A percentile compares a stretch with the other conserved stretches of the same genome.
These are phyloP conservation scores for Sambucus nigra DNA, from an alignment of 129 eudicot species.

Conservation along the genomic window DNA sequence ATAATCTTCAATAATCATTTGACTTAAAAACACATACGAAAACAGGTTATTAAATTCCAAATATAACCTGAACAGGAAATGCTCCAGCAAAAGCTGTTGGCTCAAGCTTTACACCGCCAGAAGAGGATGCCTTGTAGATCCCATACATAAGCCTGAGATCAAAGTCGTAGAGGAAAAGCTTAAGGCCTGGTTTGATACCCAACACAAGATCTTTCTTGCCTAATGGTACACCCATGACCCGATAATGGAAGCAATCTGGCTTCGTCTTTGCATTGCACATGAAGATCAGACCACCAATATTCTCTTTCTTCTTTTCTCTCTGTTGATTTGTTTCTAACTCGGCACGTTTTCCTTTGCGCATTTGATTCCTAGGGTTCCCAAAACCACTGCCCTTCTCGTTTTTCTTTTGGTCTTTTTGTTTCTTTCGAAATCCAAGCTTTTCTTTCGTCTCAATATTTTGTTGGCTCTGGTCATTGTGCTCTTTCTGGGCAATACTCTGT, in stretches of 20 bases:
- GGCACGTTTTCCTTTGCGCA: slow-evolving; percentile 10
- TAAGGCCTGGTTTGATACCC: slow-evolving; percentile 61
- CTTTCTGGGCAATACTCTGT: slow-evolving; percentile 3
- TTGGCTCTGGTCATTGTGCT: slow-evolving; percentile 9
- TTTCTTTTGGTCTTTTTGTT: slow-evolving; percentile 13
- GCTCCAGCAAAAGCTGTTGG: slow-evolving; percentile 73
- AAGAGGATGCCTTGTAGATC: slow-evolving; percentile 51
- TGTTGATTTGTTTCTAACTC: slow-evolving; percentile 2
- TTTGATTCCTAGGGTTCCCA: slow-evolving; percentile 12
- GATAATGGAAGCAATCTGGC: slow-evolving; percentile 66
- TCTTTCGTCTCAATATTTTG: slow-evolving; percentile 12
- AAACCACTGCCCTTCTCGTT: slow-evolving; percentile 12
- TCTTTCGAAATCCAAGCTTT: slow-evolving; percentile 17
- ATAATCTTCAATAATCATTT: too few species aligned
- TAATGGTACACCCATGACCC: slow-evolving; percentile 58
- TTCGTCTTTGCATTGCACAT: slow-evolving; percentile 86
- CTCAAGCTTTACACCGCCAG: slow-evolving; percentile 79
- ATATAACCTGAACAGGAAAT: slow-evolving; percentile 73
- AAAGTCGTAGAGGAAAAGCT: slow-evolving; percentile 68
- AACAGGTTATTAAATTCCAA: neutral
- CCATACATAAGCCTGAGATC: slow-evolving; percentile 79
- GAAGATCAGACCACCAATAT: slow-evolving; percentile 71
- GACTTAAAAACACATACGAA: too few species aligned
- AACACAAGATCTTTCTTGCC: slow-evolving; percentile 56
- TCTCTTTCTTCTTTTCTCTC: slow-evolving; percentile 16